Percentiles rank a stretch among this genome's conserved stretches.
phyloP scores from a whole-genome alignment of 768 basidiomycete species.

The Boletus vinaceobasis region DNA sequence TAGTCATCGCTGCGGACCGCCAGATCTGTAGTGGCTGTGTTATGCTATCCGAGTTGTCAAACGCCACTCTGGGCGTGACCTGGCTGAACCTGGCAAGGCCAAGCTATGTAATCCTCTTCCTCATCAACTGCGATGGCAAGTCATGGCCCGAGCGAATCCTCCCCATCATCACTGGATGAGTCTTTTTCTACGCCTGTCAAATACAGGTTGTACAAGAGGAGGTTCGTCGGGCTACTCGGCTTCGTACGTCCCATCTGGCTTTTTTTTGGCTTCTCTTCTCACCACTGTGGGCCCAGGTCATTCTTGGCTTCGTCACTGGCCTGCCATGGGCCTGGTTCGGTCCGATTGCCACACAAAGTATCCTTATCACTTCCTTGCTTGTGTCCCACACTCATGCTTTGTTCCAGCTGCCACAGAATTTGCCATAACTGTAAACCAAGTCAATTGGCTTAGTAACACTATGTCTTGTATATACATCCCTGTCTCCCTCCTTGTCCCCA shows the following conservation, averaged over 20 bases:
- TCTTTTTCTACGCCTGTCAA: background rate
- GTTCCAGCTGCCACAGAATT: slow-evolving; percentile 59
- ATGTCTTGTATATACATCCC: slow-evolving; percentile 62
- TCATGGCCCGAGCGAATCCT: background rate
- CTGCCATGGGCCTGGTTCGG: slow-evolving; percentile 84
- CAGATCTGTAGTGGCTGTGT: background rate
- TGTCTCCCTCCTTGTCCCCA: slow-evolving; percentile 55
- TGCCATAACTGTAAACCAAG: slow-evolving; percentile 61
- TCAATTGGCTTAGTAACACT: slow-evolving; percentile 81
- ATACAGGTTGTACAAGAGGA: slow-evolving; percentile 67
- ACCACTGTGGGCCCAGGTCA: slow-evolving; percentile 37
- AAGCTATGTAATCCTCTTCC: too few species aligned
- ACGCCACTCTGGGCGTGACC: too few species aligned
- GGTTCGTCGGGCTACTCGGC: slow-evolving; percentile 63
- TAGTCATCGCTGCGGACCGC: slow-evolving; percentile 82
- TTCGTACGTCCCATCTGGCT: slow-evolving; percentile 38
- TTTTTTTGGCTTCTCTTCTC: background rate
- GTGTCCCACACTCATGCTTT: background rate
- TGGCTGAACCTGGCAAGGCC: too few species aligned
- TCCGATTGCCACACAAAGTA: slow-evolving; percentile 71
- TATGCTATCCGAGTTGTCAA: too few species aligned
- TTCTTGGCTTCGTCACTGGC: slow-evolving; percentile 59
- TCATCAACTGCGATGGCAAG: background rate
- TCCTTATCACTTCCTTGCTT: background rate
- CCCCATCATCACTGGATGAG: background rate